Percentiles rank a stretch among this genome's conserved stretches.
phyloP scores from a whole-genome alignment of 1,284 basidiomycete species.

The Nidula niveotomentosa region DNA sequence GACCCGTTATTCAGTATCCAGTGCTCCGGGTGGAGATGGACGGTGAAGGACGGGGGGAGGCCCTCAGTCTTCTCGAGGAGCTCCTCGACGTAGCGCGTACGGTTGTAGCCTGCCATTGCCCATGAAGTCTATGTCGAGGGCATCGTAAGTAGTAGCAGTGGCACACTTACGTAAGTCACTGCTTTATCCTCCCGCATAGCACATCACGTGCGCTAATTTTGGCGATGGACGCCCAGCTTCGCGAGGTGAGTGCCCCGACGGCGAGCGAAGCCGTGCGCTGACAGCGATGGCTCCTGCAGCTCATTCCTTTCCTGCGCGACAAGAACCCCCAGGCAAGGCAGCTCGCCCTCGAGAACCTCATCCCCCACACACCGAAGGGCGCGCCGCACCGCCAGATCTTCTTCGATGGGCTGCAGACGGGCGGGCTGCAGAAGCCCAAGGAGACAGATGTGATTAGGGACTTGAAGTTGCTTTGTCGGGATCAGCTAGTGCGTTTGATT shows the following conservation, averaged over 20 bases:
- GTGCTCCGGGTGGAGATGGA: slow-evolving; percentile 73
- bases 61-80: slow-evolving; percentile 57
- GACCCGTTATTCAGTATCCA: slow-evolving; percentile 77
- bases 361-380: slow-evolving; percentile 76
- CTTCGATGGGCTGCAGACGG: slow-evolving; percentile 53
- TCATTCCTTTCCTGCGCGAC: slow-evolving; percentile 85
- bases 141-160: slow-evolving; percentile 1
- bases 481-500: slow-evolving; percentile 63
- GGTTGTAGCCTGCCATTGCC: slow-evolving; percentile 67
- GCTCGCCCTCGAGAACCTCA: slow-evolving; percentile 82
- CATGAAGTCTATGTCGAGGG: neutral
- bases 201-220: slow-evolving; percentile 26
- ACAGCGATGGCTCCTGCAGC: slow-evolving; percentile 35
- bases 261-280: neutral
- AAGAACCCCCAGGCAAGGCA: slow-evolving; percentile 87
- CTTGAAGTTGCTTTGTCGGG: slow-evolving; percentile 83
- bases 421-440: slow-evolving; percentile 59
- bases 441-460: slow-evolving; percentile 73
- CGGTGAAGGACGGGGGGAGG: slow-evolving; percentile 67
- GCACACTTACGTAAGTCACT: slow-evolving; percentile 15
- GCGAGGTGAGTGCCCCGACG: slow-evolving; percentile 43
- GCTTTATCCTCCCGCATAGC: neutral
- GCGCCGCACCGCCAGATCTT: slow-evolving; percentile 77
- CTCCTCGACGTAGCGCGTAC: slow-evolving; percentile 56
- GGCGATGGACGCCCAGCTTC: slow-evolving; percentile 56